These are phyloP conservation scores for Fusarium drepaniforme DNA, from an alignment of 2,329 filamentous ascomycete species.

Conservation along the genomic window DNA sequence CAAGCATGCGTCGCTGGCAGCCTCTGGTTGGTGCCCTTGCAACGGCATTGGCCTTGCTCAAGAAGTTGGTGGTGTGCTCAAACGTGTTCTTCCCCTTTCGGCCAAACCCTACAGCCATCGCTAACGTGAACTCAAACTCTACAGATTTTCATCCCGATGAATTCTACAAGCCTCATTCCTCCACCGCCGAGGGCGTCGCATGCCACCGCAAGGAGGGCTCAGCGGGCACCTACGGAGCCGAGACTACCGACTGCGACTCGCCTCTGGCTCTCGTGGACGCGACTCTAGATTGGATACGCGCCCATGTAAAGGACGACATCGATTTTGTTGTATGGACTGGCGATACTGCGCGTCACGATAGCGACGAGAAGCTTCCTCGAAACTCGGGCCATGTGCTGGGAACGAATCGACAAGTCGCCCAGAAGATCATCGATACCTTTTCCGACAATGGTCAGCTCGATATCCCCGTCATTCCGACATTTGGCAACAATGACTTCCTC, in stretches of 20 bases:
- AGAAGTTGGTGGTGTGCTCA: slow-evolving; percentile 10
- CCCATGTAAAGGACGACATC: slow-evolving; percentile 80
- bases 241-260: slow-evolving; percentile 90
- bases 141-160: slow-evolving; percentile 92
- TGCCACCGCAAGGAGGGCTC: slow-evolving; percentile 85
- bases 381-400: slow-evolving; percentile 80
- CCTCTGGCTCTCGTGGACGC: slow-evolving; percentile 85
- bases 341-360: slow-evolving; percentile 90
- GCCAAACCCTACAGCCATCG: neutral
- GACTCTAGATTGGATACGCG: slow-evolving; percentile 89
- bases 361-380: slow-evolving; percentile 84
- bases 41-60: neutral
- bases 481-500: slow-evolving; percentile 97
- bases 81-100: slow-evolving; percentile 14
- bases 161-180: slow-evolving; percentile 84
- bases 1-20: slow-evolving; percentile 1
- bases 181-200: slow-evolving; percentile 74
- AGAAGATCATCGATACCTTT: slow-evolving; percentile 83
- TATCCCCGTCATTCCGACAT: slow-evolving; percentile 88
- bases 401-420: slow-evolving; percentile 80
- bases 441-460: slow-evolving; percentile 67
- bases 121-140: slow-evolving; percentile 22
- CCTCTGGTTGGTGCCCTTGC: slow-evolving; percentile 17
- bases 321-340: slow-evolving; percentile 96
- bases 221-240: slow-evolving; percentile 85